Base-by-base conservation (phyloP, 108 stramenopile genomes). In the Discostella stelligeroides region DNA sequence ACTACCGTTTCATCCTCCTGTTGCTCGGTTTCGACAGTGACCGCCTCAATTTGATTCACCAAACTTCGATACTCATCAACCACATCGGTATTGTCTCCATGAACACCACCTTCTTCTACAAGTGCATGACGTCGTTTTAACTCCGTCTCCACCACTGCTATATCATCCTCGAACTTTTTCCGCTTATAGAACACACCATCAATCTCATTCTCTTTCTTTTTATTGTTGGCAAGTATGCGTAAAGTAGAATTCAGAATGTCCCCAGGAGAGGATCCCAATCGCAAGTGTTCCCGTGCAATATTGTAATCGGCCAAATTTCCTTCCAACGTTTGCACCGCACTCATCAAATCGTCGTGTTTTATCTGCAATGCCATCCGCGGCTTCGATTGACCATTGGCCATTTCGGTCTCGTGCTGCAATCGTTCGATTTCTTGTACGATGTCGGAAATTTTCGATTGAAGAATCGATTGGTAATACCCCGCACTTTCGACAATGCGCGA, bases 391-490 rank as follows among this genome's bases (percentile, higher is more conserved):
- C 30, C 20, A 58, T 73, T 63, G 21, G 54, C 62, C 53, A 63
- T 63, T 63, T 72, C 71, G 20, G 63, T 64, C 46, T 73, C 72
- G 6, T 27, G 2, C 20, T 39, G 50, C 21, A 73, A 38, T 9
- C 63, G 54, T 39, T 37, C 17, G 23, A 73, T 73, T 55, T 73
- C 72, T 1, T 57, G 63, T 14, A 48, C 5, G 21, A 62, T 73
- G 1, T 55, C 63, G 14, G 63, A 56, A 55, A 24, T 64, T 34
- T 65, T 73, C n/a, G 62, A 11, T 42, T 73, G 72, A 28, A 73
- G 54, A 2, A 65, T 30, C 1, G 29, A 56, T 38, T 63, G 57
- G 40, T 73, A 65, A 34, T 73, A 65, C 3, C 57, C 72, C 6
- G 18, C 56, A 63, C 63, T 73, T 59, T 73, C 71, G 29, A 72